Conservation (phyloP, 257 asterid species). For the Orobanche coerulescens region DNA sequence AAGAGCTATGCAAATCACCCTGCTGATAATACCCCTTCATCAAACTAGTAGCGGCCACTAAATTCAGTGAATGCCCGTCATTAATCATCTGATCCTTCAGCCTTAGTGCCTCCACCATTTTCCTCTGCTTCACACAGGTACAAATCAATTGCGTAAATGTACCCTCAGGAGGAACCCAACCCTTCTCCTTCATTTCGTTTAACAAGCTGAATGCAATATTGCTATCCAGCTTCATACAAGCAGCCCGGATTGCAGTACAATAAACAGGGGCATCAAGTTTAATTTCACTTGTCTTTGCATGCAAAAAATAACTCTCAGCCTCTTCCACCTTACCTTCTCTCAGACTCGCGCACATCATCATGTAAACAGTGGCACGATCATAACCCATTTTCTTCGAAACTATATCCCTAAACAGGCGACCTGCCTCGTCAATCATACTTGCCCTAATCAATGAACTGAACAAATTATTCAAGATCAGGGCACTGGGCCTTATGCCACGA, state of each 20-base stretch:
- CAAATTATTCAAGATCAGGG: conserved; percentile 31
- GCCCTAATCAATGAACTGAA: conserved; percentile 41
- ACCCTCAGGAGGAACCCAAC: conserved; percentile 64
- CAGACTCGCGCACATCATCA: conserved; percentile 57
- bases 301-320: conserved; percentile 45
- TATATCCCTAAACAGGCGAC: conserved; percentile 34
- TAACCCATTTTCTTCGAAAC: conserved; percentile 29
- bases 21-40: conserved; percentile 72
- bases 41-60: conserved; percentile 71
- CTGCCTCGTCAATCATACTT: conserved; percentile 38
- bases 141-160: conserved; percentile 43
- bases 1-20: conserved; percentile 49
- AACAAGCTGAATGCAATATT: conserved; percentile 40
- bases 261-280: conserved; percentile 42
- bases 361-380: conserved; percentile 47
- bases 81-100: conserved; percentile 68
- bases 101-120: conserved; percentile 56
- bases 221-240: conserved; percentile 41
- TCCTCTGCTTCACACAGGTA: conserved; percentile 53
- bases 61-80: conserved; percentile 48
- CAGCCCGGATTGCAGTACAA: conserved; percentile 42
- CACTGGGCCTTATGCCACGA: conserved; percentile 31
- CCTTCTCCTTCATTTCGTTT: conserved; percentile 62
- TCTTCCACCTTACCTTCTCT: conserved; percentile 48
- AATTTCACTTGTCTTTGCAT: conserved; percentile 44